phyloP scores from a whole-genome alignment of 768 basidiomycete genomes.

The Leccinum disarticulatum region DNA sequence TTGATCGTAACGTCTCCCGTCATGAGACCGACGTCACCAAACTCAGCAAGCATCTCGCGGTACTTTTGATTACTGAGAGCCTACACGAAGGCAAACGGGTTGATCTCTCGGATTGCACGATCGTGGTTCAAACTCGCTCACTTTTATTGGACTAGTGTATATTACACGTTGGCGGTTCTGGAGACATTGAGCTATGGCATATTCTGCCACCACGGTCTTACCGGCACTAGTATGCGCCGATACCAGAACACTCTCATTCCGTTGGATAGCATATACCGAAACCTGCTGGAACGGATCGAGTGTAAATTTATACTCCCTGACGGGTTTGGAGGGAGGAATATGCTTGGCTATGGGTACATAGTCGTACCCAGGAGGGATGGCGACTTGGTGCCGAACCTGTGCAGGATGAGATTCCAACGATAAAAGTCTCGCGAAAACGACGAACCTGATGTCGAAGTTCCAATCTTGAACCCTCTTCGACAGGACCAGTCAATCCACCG shows the following conservation, averaged over 20 bases:
- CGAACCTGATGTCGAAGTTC: slow-evolving; percentile 77
- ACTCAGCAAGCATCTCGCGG: slow-evolving; percentile 94
- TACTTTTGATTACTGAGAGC: slow-evolving; percentile 99
- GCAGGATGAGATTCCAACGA: slow-evolving; percentile 3
- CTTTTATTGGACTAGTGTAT: slow-evolving; percentile 99
- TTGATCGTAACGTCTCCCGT: slow-evolving; percentile 99
- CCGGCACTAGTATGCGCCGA: slow-evolving; percentile 99
- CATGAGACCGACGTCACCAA: slow-evolving; percentile 98
- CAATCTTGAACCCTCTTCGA: slow-evolving; percentile 64
- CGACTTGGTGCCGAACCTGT: slow-evolving; percentile 94
- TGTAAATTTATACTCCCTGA: slow-evolving; percentile 91
- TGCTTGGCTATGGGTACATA: slow-evolving; percentile 91
- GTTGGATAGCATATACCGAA: slow-evolving; percentile 91
- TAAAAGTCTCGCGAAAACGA: background rate
- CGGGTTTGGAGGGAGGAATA: slow-evolving; percentile 87
- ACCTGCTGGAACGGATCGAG: slow-evolving; percentile 97
- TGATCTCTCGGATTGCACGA: slow-evolving; percentile 12
- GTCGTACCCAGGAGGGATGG: slow-evolving; percentile 87
- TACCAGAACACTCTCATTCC: slow-evolving; percentile 96
- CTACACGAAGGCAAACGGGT: slow-evolving; percentile 43
- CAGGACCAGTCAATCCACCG: slow-evolving; percentile 79
- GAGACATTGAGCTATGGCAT: slow-evolving; percentile 96
- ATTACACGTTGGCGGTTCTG: slow-evolving; percentile 94
- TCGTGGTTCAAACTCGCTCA: slow-evolving; percentile 40
- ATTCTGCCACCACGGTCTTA: slow-evolving; percentile 99